Evolutionary conservation across 495 filamentous ascomycete species (phyloP), one percentile per base, ranked within the genome.

Genomic region (Xanthoparmelia taractica): DNA sequence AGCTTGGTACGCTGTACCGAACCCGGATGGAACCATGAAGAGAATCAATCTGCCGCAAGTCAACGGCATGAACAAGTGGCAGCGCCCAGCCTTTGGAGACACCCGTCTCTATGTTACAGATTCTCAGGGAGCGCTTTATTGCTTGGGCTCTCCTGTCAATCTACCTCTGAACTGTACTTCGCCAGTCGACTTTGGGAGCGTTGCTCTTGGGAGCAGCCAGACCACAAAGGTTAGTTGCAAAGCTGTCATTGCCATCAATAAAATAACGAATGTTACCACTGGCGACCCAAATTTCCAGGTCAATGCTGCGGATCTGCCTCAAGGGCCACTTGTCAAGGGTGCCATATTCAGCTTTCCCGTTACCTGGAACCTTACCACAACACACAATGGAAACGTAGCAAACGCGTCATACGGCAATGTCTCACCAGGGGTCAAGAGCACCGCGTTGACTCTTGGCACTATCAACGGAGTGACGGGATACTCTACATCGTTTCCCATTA

Each of bases 141-240:
- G 71, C 34, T 71, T 76, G 61, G 77, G 75, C 2, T 75, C 70
- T 25, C 73, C 71, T 29, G 72, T 73, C 33, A 64, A 70, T 55
- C 58, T 76, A 25, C 73, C 73, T 61, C 66, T 69, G 40, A 68
- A 43, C 25, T 72, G 65, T 58, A 61, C 41, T 57, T 68, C 61
- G 58, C 71, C 63, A 62, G 70, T 77, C 34, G 61, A 76, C 40
- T 83, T 82, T 67, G 80, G 80, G 10, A 66, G 67, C 15, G 69
- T 78, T 12, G 54, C 72, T 6, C 67, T 79, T 25, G 73, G 71
- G 11, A 63, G 60, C 6, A 65, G 68, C 20, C 20, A 55, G 65
- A 48, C 23, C n/a, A n/a, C 23, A 13, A 25, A 8, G 8, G 23
- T 48, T 12, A 48, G 8, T 12, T 48, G 45, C 45, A 48, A 2